Conservation (phyloP, 2,329 filamentous ascomycete genomes). For the Fusarium bulbicola region DNA sequence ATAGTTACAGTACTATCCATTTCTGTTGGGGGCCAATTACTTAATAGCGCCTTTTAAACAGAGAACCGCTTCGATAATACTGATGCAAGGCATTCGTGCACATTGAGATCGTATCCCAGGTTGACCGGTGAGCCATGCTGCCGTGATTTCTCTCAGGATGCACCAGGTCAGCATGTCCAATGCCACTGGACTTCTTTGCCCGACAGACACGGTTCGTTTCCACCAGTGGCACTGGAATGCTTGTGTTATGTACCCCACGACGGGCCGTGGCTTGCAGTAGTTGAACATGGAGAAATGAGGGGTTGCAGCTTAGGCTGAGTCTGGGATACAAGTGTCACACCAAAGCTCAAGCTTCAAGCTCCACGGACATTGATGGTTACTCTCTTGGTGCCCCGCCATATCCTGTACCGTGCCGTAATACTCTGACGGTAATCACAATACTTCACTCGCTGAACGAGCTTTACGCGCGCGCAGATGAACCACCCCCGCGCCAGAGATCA, state of each 20-base stretch:
- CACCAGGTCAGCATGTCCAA: not conserved
- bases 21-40: not conserved
- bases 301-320: slow-evolving; percentile 25
- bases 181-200: not conserved
- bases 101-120: not conserved
- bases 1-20: not conserved
- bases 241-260: slow-evolving; percentile 21
- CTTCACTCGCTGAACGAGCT: not conserved
- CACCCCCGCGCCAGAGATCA: slow-evolving; percentile 24
- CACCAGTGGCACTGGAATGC: slow-evolving; percentile 3
- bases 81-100: not conserved
- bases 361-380: slow-evolving; percentile 15
- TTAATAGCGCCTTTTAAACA: not conserved
- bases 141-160: not conserved
- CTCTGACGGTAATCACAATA: not conserved
- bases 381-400: slow-evolving; percentile 12
- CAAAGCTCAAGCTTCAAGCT: not conserved
- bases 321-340: slow-evolving; percentile 5
- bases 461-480: slow-evolving; percentile 1
- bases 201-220: slow-evolving; percentile 1
- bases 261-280: slow-evolving; percentile 42
- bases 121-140: not conserved
- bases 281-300: slow-evolving; percentile 41
- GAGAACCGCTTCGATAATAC: not conserved
- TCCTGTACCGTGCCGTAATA: not conserved